Evolutionary conservation across 2,329 filamentous ascomycete genomes (phyloP).

Genomic region (Botrytis hyacinthi): DNA sequence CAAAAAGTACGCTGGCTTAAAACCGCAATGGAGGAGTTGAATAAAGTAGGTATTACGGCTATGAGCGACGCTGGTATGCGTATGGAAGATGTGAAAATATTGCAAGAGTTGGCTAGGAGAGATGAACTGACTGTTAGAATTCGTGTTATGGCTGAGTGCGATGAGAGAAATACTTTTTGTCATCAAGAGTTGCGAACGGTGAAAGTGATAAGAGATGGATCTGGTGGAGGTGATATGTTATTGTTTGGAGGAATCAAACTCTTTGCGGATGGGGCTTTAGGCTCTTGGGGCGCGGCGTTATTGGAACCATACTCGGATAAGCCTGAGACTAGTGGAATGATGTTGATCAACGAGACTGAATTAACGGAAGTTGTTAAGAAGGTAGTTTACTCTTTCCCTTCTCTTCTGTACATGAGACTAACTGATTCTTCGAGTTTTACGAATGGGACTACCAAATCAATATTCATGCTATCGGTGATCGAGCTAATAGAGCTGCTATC

Average conservation of each 20-base stretch:
- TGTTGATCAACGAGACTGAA: constrained; percentile 63
- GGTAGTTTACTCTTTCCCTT: constrained; percentile 22
- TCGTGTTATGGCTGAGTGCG: constrained; percentile 68
- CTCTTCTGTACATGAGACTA: not conserved
- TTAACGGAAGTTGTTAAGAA: constrained; percentile 51
- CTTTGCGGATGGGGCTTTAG: constrained; percentile 68
- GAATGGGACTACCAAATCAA: constrained; percentile 63
- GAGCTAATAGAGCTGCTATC: constrained; percentile 63
- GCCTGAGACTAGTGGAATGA: constrained; percentile 58
- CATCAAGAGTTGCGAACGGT: constrained; percentile 41
- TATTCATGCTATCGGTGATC: constrained; percentile 70
- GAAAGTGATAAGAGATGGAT: constrained; percentile 25
- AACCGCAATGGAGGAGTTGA: constrained; percentile 60
- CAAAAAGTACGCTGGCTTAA: constrained; percentile 55
- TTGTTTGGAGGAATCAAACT: constrained; percentile 64
- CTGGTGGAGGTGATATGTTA: constrained; percentile 40
- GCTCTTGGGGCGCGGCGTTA: constrained; percentile 70
- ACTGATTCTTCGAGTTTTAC: constrained; percentile 47
- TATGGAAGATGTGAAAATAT: constrained; percentile 54
- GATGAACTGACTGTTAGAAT: constrained; percentile 61
- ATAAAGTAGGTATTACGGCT: constrained; percentile 64
- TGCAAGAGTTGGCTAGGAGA: constrained; percentile 49
- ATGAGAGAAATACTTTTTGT: constrained; percentile 63
- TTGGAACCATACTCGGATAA: constrained; percentile 68
- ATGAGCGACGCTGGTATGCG: constrained; percentile 66